Base-by-base conservation (phyloP, 2,329 filamentous ascomycete species). In the Aspergillus neoniger region DNA sequence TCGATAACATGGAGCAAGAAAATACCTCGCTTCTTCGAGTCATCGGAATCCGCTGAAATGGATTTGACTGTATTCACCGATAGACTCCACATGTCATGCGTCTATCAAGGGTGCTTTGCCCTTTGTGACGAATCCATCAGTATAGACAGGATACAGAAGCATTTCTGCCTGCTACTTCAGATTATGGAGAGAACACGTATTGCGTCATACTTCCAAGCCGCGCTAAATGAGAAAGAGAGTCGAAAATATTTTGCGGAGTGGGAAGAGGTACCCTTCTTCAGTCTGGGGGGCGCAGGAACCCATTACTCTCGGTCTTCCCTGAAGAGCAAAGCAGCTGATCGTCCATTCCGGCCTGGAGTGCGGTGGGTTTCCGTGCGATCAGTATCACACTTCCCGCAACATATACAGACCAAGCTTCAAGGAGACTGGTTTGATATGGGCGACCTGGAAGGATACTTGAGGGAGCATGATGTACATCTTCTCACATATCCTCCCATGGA, bases 371-470 rank as follows among this genome's bases (percentile, higher is more conserved):
- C 55, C 65, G 3, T 55, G 64, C 43, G 62, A 65, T 54, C 65
- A 2, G 41, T 67, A 19, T 44, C 64, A 5, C 58, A 54, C 2
- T 55, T 66, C 8, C 51, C 66, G 1, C 23, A 51, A 7, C 60
- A 64, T 14, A 30, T 67, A 32, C 56, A 55, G 38, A 28, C 59
- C n/a, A 58, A 65, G 7, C 44, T 70, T 14, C 62, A 67, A 9
- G 67, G 67, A 8, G 67, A 68, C 32, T 70, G 67, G 67, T 70
- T 70, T 38, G 65, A 69, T 21, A 63, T 70, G 25, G 57, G 64
- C 9, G 69, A 70, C 44, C 48, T 70, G 21, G 63, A 66, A 51
- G 67, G 65, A 0, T 70, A 65, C 58, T 53, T 70, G 6, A 60
- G 55, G 0, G 64, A 70, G 30, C 62, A 63, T 39, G 57, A 57